phyloP scores from a whole-genome alignment of 2,329 filamentous ascomycete genomes.

The Clathrospora elynae region DNA sequence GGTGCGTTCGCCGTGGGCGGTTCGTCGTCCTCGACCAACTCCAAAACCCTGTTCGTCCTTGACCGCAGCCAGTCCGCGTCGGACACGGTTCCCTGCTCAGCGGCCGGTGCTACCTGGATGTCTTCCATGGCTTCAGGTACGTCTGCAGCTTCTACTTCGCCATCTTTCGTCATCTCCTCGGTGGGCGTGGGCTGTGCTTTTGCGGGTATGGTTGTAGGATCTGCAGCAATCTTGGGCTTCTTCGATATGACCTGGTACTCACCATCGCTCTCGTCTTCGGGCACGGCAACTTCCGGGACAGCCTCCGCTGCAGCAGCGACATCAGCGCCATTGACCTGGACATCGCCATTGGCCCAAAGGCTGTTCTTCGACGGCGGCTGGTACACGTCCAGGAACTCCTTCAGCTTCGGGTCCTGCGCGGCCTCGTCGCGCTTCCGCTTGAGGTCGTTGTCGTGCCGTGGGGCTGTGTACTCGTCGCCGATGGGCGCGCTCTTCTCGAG shows the following conservation, averaged over 20 bases:
- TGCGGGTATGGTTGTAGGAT: constrained; percentile 4
- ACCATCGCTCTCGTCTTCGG: constrained; percentile 67
- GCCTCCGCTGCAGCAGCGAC: constrained; percentile 22
- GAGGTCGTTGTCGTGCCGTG: constrained; percentile 49
- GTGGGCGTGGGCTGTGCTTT: constrained; percentile 9
- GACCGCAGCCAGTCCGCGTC: constrained; percentile 93
- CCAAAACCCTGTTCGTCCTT: constrained; percentile 82
- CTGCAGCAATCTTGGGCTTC: constrained; percentile 46
- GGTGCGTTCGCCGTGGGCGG: constrained; percentile 21
- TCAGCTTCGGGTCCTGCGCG: constrained; percentile 75
- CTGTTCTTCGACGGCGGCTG: constrained; percentile 68
- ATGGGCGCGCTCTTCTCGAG: constrained; percentile 29
- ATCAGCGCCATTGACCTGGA: constrained; percentile 23
- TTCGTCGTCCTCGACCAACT: constrained; percentile 78
- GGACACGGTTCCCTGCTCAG: constrained; percentile 57
- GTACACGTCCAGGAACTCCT: constrained; percentile 87
- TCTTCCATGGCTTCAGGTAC: constrained; percentile 29
- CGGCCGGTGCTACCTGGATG: constrained; percentile 18
- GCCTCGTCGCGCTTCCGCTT: constrained; percentile 69
- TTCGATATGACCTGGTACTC: constrained; percentile 71
- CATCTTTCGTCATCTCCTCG: not conserved
- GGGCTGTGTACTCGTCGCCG: constrained; percentile 34
- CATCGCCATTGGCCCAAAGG: constrained; percentile 64
- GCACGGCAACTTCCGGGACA: constrained; percentile 31
- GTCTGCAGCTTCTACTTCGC: constrained; percentile 6